A percentile compares a stretch with the other conserved stretches of the same genome.
These are phyloP conservation scores for Macrolepiota dolichaula DNA, from an alignment of 768 basidiomycete genomes.

Conservation along the genomic window DNA sequence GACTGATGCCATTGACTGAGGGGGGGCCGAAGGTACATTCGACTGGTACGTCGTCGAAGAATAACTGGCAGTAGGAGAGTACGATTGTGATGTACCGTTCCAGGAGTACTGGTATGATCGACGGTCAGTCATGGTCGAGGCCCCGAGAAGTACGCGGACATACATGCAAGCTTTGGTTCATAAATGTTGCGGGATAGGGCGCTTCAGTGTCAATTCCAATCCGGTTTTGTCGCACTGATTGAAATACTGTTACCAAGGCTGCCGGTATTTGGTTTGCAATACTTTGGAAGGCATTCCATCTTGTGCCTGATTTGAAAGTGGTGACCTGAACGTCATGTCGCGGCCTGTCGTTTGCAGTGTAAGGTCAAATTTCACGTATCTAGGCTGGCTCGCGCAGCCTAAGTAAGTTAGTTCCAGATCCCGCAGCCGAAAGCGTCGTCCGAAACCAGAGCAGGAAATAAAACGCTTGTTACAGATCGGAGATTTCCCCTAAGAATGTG, in stretches of 20 bases:
- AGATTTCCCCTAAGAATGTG: slow-evolving; percentile 7
- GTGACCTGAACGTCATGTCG: slow-evolving; percentile 16
- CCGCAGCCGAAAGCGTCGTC: slow-evolving; percentile 12
- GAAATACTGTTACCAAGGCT: slow-evolving; percentile 13
- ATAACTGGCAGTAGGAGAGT: background rate
- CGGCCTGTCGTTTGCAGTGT: slow-evolving; percentile 11
- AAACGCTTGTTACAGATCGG: slow-evolving; percentile 11
- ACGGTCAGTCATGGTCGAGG: slow-evolving; percentile 25
- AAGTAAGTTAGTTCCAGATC: slow-evolving; percentile 14
- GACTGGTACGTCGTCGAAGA: slow-evolving; percentile 2
- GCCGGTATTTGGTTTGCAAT: background rate
- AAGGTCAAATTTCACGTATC: slow-evolving; percentile 15
- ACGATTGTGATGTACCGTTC: slow-evolving; percentile 19
- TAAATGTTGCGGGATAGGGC: slow-evolving; percentile 23
- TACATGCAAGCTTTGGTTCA: slow-evolving; percentile 16
- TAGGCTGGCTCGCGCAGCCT: slow-evolving; percentile 10
- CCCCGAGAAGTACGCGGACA: slow-evolving; percentile 5
- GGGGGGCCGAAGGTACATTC: background rate
- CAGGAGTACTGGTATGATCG: slow-evolving; percentile 34
- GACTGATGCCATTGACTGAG: slow-evolving; percentile 2
- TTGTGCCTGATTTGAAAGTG: slow-evolving; percentile 18
- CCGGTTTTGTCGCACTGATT: slow-evolving; percentile 27
- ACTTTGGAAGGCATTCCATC: slow-evolving; percentile 5
- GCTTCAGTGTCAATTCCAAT: slow-evolving; percentile 18
- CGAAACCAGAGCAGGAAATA: slow-evolving; percentile 3